A percentile compares a stretch with the other conserved stretches of the same genome.
phyloP scores from a whole-genome alignment of 495 filamentous ascomycete genomes.

The Bathelium albidoporum region DNA sequence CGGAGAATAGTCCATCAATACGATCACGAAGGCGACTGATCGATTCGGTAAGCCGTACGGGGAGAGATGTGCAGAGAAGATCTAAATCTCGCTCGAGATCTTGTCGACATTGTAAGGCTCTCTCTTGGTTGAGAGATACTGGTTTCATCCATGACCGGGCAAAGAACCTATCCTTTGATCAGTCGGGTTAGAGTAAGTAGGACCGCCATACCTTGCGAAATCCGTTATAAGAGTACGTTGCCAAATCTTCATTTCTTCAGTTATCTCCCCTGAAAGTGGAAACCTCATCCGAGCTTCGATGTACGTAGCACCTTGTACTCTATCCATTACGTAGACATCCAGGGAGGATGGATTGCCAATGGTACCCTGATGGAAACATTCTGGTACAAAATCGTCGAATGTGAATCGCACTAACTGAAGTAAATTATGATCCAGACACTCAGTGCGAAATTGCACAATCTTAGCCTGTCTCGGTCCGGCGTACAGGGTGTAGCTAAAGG shows the following conservation, averaged over 20 bases:
- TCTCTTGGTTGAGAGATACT: not conserved
- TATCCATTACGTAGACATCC: slow-evolving; percentile 3
- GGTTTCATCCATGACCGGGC: slow-evolving; percentile 1
- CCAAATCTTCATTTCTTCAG: slow-evolving; percentile 2
- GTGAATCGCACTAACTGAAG: not conserved
- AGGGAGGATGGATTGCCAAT: not conserved
- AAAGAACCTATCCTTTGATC: slow-evolving; percentile 3
- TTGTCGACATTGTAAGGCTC: not conserved
- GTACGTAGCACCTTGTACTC: not conserved
- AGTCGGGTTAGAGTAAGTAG: not conserved
- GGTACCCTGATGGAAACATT: not conserved
- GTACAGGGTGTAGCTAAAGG: slow-evolving; percentile 8
- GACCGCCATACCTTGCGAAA: not conserved
- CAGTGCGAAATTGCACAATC: slow-evolving; percentile 8
- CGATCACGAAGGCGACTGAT: slow-evolving; percentile 17
- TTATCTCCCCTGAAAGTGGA: not conserved
- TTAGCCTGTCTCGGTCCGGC: slow-evolving; percentile 1
- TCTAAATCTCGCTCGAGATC: slow-evolving; percentile 1
- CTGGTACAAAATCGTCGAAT: slow-evolving; percentile 7
- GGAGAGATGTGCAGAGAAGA: not conserved
- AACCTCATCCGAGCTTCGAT: slow-evolving; percentile 1
- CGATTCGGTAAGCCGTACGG: slow-evolving; percentile 1
- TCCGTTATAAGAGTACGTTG: not conserved
- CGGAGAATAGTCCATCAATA: not conserved
- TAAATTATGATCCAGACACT: slow-evolving; percentile 4